phyloP scores from a whole-genome alignment of 208 protist species.

The Crithidia sp. region DNA sequence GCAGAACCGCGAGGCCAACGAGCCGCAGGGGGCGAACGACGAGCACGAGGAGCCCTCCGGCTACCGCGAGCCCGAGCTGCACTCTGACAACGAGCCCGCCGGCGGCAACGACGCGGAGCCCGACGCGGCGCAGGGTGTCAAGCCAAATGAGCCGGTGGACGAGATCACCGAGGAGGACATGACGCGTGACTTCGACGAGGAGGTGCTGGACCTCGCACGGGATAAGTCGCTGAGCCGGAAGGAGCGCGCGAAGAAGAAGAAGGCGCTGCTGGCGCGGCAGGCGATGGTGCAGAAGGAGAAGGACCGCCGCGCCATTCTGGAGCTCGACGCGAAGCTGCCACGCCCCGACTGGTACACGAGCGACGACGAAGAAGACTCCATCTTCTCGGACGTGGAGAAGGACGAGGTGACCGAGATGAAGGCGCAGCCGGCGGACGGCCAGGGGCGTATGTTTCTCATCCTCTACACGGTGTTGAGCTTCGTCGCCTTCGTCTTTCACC shows the following conservation, averaged over 20 bases:
- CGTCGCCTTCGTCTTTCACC: conserved; percentile 45
- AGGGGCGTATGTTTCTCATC: conserved; percentile 23
- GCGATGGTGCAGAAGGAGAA: conserved; percentile 30
- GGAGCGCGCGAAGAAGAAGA: conserved; percentile 29
- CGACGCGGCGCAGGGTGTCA: neutral
- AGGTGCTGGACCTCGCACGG: conserved; percentile 23
- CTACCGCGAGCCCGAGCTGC: conserved; percentile 6
- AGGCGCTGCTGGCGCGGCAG: conserved; percentile 24
- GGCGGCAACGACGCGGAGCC: neutral
- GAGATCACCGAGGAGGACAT: conserved; percentile 34
- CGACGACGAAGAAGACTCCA: conserved; percentile 40
- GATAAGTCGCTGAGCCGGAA: conserved; percentile 26
- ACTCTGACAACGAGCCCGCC: conserved; percentile 9
- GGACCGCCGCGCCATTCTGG: conserved; percentile 37
- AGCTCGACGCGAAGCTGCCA: conserved; percentile 43
- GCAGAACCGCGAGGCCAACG: conserved; percentile 8
- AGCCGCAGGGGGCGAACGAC: conserved; percentile 12
- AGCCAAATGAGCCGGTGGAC: conserved; percentile 9
- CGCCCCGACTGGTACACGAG: conserved; percentile 61
- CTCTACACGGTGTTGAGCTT: conserved; percentile 36
- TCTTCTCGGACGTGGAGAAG: conserved; percentile 21
- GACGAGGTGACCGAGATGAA: conserved; percentile 38
- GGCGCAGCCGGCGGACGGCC: conserved; percentile 33
- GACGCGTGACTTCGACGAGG: conserved; percentile 28
- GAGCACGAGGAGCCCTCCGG: conserved; percentile 9